phyloP scores from a whole-genome alignment of 1,284 basidiomycete species.

The Moesziomyces sp. region DNA sequence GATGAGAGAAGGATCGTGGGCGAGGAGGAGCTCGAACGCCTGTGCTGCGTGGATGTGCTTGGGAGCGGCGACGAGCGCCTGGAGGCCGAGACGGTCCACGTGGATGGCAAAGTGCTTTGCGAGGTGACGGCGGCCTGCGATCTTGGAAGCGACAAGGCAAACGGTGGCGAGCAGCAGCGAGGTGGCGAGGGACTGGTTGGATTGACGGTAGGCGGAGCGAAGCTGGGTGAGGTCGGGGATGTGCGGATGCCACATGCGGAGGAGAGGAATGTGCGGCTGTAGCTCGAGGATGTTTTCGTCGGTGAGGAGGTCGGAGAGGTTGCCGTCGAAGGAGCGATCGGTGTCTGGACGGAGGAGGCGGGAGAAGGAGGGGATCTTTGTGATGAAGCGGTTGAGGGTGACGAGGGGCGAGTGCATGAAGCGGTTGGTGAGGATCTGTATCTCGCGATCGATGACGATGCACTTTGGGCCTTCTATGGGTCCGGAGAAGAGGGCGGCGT shows the following conservation, averaged over 20 bases:
- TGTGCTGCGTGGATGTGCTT: conserved; percentile 28
- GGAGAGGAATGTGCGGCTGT: conserved; percentile 6
- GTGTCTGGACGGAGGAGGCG: conserved; percentile 17
- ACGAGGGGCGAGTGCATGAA: conserved; percentile 13
- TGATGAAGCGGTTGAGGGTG: conserved; percentile 32
- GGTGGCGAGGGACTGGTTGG: conserved; percentile 10
- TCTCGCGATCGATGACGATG: conserved; percentile 1
- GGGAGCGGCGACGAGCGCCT: conserved; percentile 31
- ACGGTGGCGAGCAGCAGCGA: conserved; percentile 21
- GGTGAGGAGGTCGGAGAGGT: conserved; percentile 15
- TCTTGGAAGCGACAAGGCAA: conserved; percentile 27
- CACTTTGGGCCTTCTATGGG: neutral
- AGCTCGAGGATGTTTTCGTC: conserved; percentile 25
- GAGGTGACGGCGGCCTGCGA: conserved; percentile 15
- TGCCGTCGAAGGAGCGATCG: conserved; percentile 18
- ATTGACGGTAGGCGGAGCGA: conserved; percentile 1
- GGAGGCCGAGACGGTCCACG: conserved; percentile 33
- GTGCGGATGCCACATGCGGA: conserved; percentile 39
- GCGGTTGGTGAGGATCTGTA: conserved; percentile 5
- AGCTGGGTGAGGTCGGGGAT: conserved; percentile 11
- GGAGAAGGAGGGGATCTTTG: conserved; percentile 17
- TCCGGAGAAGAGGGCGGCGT: conserved; percentile 19
- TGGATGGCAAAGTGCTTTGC: conserved; percentile 19
- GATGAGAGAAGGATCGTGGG: conserved; percentile 24
- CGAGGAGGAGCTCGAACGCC: conserved; percentile 22